phyloP scores from a whole-genome alignment of 495 filamentous ascomycete genomes.

The Articulospora tetracladia region DNA sequence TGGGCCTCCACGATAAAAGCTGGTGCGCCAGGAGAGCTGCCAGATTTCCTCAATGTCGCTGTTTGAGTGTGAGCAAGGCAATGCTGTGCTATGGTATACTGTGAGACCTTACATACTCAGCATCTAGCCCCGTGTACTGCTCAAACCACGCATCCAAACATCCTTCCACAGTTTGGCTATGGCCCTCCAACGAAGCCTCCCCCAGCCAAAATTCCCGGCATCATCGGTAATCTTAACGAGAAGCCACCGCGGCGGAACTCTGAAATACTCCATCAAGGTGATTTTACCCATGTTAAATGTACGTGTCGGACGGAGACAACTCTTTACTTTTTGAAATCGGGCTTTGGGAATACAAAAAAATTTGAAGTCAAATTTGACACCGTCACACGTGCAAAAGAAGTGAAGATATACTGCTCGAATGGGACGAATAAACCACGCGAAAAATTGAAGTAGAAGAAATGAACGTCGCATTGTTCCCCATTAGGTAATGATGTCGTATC shows the following conservation, averaged over 20 bases:
- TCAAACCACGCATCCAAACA: conserved; percentile 63
- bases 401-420: no score
- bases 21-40: conserved; percentile 66
- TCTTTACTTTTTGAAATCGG: no score
- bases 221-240: conserved; percentile 75
- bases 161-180: conserved; percentile 72
- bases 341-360: no score
- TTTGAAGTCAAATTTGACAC: no score
- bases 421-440: no score
- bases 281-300: conserved; percentile 69
- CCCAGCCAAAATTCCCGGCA: conserved; percentile 64
- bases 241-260: conserved; percentile 71
- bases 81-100: no score
- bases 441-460: no score
- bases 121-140: conserved; percentile 66
- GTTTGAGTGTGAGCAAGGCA: no score
- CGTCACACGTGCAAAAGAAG: no score
- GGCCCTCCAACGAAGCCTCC: conserved; percentile 76
- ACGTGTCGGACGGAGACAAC: no score
- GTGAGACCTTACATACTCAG: conserved; percentile 70
- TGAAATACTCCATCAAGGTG: conserved; percentile 67
- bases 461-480: no score
- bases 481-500: no score
- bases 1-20: conserved; percentile 79
- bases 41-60: conserved; percentile 75